Evolutionary conservation across 129 eudicot genomes (phyloP).

Genomic region (Arctium lappa): DNA sequence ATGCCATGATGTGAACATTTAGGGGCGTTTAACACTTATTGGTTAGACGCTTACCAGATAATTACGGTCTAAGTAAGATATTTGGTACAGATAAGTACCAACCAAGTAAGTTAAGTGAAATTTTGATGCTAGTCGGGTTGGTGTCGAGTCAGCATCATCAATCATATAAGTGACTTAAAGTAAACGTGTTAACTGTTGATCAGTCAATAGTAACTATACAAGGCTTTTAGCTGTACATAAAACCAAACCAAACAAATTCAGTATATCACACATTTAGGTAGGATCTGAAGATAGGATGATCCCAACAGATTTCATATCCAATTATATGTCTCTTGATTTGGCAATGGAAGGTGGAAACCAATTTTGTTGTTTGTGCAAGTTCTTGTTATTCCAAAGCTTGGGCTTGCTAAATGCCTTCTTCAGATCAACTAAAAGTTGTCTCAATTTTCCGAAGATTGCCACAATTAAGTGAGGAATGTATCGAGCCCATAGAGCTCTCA

Average conservation of each 20-base stretch:
- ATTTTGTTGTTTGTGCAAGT: conserved; percentile 12
- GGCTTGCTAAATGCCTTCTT: conserved; percentile 48
- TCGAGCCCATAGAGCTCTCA: conserved; percentile 33
- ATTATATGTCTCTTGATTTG: background rate
- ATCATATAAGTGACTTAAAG: too few species aligned
- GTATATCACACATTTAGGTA: background rate
- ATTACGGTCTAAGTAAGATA: too few species aligned
- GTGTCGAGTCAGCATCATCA: too few species aligned
- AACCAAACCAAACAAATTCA: background rate
- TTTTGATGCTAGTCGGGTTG: too few species aligned
- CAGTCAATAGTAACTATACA: background rate
- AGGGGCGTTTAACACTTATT: too few species aligned
- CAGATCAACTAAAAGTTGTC: conserved; percentile 46
- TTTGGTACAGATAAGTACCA: too few species aligned
- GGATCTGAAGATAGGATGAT: too few species aligned
- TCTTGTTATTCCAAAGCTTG: conserved; percentile 42
- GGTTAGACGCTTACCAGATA: too few species aligned
- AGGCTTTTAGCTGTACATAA: background rate
- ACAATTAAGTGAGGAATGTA: conserved; percentile 37
- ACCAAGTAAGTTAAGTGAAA: too few species aligned
- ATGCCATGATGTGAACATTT: too few species aligned
- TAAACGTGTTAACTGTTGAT: background rate
- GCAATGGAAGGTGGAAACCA: background rate
- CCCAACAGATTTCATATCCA: background rate
- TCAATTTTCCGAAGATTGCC: conserved; percentile 56